Base-by-base conservation (phyloP, 208 protist genomes). In the Trypanosoma grayi region DNA sequence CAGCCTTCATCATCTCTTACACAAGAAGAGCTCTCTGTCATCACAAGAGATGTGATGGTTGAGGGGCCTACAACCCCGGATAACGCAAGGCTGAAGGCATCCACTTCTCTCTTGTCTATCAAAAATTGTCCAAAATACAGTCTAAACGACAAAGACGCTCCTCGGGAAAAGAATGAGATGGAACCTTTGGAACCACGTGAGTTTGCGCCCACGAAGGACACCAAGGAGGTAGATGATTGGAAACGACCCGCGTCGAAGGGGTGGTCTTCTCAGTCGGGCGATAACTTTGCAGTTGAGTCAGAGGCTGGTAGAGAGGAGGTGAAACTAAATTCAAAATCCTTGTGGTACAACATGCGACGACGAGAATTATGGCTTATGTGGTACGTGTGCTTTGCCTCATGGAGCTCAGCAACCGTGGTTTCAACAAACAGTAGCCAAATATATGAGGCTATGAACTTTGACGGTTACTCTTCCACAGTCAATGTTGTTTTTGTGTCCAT, bases 401-500 rank as follows among this genome's bases (percentile, higher is more conserved):
- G 86, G 86, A 77, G 86, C 45, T 68, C 77, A 47, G 85, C 83
- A 67, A 93, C 86, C 40, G 56, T 93, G 28, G 76, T 90, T 25
- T 85, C 80, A 3, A 77, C 81, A 27, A 90, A 93, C 73, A 90
- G 83, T 70, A 82, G 66, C 13, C 79, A 86, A 46, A 86, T 93
- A 30, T 93, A 93, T 36, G 74, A 90, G 54, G 61, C 86, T 4
- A 45, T 88, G 14, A 67, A 75, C 50, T 71, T 71, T 70, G 69
- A 79, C 55, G 50, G 54, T 25, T 90, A 87, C 56, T 82, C 75
- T 11, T 54, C 80, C n/a, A 81, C 73, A 6, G 60, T 83, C 2
- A 90, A 93, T 73, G 84, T 75, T 2, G 86, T 87, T 18, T 88
- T 82, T 55, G 78, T 93, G 6, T 90, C 83, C 14, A 85, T 93